Conservation (phyloP, 108 stramenopile species). For the Craspedostauros australis region DNA sequence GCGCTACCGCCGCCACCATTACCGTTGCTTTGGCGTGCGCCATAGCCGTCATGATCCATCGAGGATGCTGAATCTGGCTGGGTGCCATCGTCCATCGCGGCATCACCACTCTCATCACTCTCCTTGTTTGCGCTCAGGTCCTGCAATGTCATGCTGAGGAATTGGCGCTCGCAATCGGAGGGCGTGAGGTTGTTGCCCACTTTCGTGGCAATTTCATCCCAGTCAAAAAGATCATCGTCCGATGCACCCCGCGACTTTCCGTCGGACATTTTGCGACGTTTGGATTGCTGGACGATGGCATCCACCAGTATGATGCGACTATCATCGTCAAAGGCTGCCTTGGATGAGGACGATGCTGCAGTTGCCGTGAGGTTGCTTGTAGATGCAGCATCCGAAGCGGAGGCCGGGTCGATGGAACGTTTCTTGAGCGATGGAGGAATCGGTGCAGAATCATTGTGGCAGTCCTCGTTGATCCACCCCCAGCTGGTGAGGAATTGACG, state of each 20-base stretch:
- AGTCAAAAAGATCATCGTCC: slow-evolving; percentile 34
- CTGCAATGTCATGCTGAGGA: slow-evolving; percentile 48
- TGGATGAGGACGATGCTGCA: slow-evolving; percentile 1
- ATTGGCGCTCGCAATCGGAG: slow-evolving; percentile 58
- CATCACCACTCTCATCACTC: too few species aligned
- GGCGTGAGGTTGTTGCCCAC: slow-evolving; percentile 50
- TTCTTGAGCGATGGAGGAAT: slow-evolving; percentile 49
- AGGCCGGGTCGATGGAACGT: slow-evolving; percentile 2
- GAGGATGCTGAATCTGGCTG: too few species aligned
- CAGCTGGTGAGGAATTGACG: slow-evolving; percentile 56
- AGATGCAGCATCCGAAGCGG: too few species aligned
- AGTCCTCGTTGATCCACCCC: slow-evolving; percentile 64
- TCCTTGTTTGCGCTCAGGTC: too few species aligned
- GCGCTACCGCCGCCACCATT: too few species aligned
- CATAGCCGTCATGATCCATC: too few species aligned
- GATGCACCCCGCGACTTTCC: not conserved
- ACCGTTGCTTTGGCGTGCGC: too few species aligned
- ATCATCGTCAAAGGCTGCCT: slow-evolving; percentile 19
- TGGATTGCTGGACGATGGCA: slow-evolving; percentile 38
- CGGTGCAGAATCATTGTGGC: slow-evolving; percentile 72
- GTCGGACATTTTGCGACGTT: slow-evolving; percentile 32
- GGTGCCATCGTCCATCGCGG: too few species aligned
- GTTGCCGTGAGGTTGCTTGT: too few species aligned
- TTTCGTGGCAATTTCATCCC: slow-evolving; percentile 52
- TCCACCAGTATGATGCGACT: slow-evolving; percentile 18